phyloP scores from a whole-genome alignment of 2,329 filamentous ascomycete genomes.

The Bisporella sp. region DNA sequence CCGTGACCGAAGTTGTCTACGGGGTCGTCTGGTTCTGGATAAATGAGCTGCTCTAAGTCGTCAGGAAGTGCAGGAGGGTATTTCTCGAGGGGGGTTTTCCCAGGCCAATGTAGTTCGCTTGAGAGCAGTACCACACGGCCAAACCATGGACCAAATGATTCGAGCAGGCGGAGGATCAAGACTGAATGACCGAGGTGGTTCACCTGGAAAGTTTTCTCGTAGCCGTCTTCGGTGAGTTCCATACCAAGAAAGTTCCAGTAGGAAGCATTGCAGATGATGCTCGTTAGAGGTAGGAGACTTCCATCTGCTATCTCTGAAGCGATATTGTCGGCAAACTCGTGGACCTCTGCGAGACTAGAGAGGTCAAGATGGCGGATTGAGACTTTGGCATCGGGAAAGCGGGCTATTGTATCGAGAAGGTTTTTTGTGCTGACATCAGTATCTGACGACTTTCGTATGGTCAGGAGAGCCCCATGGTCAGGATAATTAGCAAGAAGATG shows the following conservation, averaged over 20 bases:
- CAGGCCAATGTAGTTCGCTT: conserved; percentile 28
- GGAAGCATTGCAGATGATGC: conserved; percentile 36
- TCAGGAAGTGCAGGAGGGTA: conserved; percentile 30
- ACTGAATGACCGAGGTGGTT: conserved; percentile 32
- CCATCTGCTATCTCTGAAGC: conserved; percentile 22
- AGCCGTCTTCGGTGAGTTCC: conserved; percentile 30
- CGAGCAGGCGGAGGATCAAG: conserved; percentile 31
- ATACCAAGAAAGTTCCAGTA: conserved; percentile 31
- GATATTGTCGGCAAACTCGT: conserved; percentile 27
- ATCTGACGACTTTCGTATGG: conserved; percentile 25
- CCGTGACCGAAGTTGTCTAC: conserved; percentile 31
- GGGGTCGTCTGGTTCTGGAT: conserved; percentile 24
- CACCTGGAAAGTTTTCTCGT: conserved; percentile 34
- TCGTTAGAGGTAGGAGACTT: conserved; percentile 26
- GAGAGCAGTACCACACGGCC: conserved; percentile 26
- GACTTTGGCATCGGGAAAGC: conserved; percentile 19
- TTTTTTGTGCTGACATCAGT: conserved; percentile 23
- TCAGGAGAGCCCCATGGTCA: conserved; percentile 15
- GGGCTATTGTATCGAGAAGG: conserved; percentile 16
- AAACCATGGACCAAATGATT: conserved; percentile 11
- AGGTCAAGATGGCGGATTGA: conserved; percentile 32
- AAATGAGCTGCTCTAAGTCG: conserved; percentile 30
- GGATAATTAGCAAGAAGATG: no score
- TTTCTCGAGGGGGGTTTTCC: conserved; percentile 32
- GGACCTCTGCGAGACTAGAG: conserved; percentile 27